Evolutionary conservation across 1,139 yeast genomes (phyloP), one percentile per base, ranked within the genome.

Genomic region (Wickerhamiella pararugosa): DNA sequence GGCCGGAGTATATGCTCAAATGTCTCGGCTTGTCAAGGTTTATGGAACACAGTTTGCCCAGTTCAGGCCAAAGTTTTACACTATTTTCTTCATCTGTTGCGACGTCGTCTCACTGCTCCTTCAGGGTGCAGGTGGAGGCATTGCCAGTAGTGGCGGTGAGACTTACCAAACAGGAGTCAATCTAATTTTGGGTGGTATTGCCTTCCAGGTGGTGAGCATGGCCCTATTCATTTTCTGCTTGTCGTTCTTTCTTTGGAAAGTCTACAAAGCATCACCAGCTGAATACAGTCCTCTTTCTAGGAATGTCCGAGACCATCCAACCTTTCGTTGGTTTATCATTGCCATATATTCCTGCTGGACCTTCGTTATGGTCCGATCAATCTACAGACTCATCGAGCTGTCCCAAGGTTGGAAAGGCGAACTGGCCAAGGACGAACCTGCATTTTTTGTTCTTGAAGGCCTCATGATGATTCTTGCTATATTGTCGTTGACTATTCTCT

Each of bases 121-220:
- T 32, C 96, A 86, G 52, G 95, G 83, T 5, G 75, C 70, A 26
- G 96, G 95, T 31, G 84, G 83, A 43, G 94, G 87, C 47, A 72
- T 77, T 51, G 78, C 86, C 3, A 72, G 73, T 0, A 62, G 73
- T 7, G 21, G 21, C 4, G 21, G 21, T 15, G 55, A 66, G 21
- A 54, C 59, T 4, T 57, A 60, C 26, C 53, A 61, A 26, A 43
- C 46, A 2, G 97, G 96, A 32, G 71, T 83, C 1, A 67, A 81
- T 59, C 65, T 79, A 43, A 82, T 86, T 80, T 75, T 83, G 49
- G 94, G 76, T 2, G 96, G 96, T 29, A 70, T 87, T 47, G 75
- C 76, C 0, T 66, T 80, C 52, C 96, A 87, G 62, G 86, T 84
- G 9, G 66, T 71, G 25, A 73, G 86, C 8, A 82, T 86, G 81